These are phyloP conservation scores for Boletales sp. DNA, from an alignment of 768 basidiomycete species.

Conservation along the genomic window DNA sequence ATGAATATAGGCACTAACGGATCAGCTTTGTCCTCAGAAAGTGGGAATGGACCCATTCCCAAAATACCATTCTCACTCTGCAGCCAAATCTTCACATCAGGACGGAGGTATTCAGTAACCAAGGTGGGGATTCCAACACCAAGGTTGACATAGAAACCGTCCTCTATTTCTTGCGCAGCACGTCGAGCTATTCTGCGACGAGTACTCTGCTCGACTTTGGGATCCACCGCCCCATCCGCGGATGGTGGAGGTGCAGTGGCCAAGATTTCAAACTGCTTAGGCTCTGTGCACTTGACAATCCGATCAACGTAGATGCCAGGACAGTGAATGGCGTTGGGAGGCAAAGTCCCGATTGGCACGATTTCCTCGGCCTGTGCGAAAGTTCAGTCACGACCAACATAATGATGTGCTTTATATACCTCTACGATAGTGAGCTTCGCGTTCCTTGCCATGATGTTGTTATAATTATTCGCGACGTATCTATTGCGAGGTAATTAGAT, in stretches of 20 bases:
- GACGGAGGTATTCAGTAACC: conserved; percentile 69
- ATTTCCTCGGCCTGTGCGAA: conserved; percentile 75
- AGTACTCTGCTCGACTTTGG: conserved; percentile 48
- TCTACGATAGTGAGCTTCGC: conserved; percentile 88
- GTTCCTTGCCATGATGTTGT: conserved; percentile 78
- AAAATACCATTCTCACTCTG: conserved; percentile 89
- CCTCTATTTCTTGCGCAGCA: conserved; percentile 82
- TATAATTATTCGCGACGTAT: conserved; percentile 84
- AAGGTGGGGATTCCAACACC: conserved; percentile 92
- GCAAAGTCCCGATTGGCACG: conserved; percentile 73
- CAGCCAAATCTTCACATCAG: conserved; percentile 72
- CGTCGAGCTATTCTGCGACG: conserved; percentile 75
- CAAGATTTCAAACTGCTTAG: conserved; percentile 71
- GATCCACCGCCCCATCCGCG: conserved; percentile 37
- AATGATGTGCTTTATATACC: conserved; percentile 35
- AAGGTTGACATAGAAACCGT: conserved; percentile 82
- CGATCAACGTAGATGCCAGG: conserved; percentile 84
- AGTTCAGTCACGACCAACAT: not conserved
- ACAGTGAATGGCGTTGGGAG: conserved; percentile 78
- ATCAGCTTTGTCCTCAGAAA: conserved; percentile 66
- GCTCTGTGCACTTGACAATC: conserved; percentile 68
- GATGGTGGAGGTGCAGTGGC: conserved; percentile 54
- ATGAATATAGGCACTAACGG: conserved; percentile 47
- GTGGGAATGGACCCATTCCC: conserved; percentile 82
- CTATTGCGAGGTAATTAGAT: conserved; percentile 33